Evolutionary conservation across 306 rosid species (phyloP), one percentile per base, ranked within the genome.

Genomic region (Malus sieversii): DNA sequence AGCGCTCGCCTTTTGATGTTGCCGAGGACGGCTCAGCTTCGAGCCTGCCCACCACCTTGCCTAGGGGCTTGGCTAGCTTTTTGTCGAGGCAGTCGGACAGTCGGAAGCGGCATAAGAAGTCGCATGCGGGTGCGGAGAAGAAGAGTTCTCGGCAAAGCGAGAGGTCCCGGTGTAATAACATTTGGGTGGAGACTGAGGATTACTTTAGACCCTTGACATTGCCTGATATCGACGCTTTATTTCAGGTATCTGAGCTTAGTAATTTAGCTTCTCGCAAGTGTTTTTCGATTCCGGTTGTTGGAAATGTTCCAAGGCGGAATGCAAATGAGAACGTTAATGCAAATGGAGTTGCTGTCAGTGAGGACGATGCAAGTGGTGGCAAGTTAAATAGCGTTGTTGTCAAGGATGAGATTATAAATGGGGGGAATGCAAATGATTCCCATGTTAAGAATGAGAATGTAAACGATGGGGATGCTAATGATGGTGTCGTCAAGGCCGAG

Each of bases 121-220:
- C 91, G 8, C 90, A 88, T 75, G 68, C 90, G 1, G 86, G 86
- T 1, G 85, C 87, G 11, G 91, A 85, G 14, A 95, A 89, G 88
- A 92, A 92, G 85, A 83, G 88, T 3, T 82, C 93, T 64, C 80
- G 95, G 79, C 79, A 73, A 18, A 65, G 77, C 8, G 92, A 93
- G 63, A 91, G 76, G 86, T 52, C 85, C 0, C 89, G 82, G 7
- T 77, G 70, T 40, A 76, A 83, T 61, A 89, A 75, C 81, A 70
- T 96, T 71, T 96, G 99, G 99, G 78, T 20, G 15, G 90, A 92
- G 82, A 90, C 90, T 0, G 97, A 88, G 80, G 94, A 85, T 35
- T 96, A 84, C 85, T 92, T 96, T 45, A 88, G 98, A 67, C 90
- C 87, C 78, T 76, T 96, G 82, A 81, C 84, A 25, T 74, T 89